Base-by-base conservation (phyloP, 2,329 filamentous ascomycete genomes). In the Cladosporium cucumerinum region DNA sequence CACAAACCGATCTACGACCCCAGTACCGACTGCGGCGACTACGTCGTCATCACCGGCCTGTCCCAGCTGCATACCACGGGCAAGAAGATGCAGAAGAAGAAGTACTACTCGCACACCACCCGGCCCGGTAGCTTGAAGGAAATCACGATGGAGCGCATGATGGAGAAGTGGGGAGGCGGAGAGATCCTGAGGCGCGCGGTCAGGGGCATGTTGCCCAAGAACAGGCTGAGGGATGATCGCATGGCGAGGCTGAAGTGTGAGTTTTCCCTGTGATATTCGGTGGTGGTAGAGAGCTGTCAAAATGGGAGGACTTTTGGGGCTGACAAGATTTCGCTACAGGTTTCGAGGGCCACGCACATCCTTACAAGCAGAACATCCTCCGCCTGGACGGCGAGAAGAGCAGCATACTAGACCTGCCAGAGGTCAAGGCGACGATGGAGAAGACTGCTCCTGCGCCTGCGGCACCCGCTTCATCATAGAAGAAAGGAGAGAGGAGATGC, bases 1-100 rank as follows among this genome's bases (percentile, higher is more conserved):
- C 90, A 99, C 85, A 99, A 99, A 82, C 95, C 95, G 25, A 97
- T 95, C 78, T 99, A 88, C 82, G 92, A 98, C 80, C 95, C 95
- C 1, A 97, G 93, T 25, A 97, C 93, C 67, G 95, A 99, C 84
- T 98, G 95, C 84, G 95, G 95, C 72, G 95, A 99, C 86, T 99
- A 99, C 79, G 93, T 99, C 14, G 94, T 99, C 0, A 93, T 95
- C 60, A 92, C 92, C 43, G 89, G 93, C 78, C 98, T 95, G 82
- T 86, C 90, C 48, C 88, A 94, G 57, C 84, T 99, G 58, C 88
- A 93, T 81, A 89, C 88, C 1, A 98, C 95, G 8, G 95, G 95
- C 70, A 91, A 91, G 77, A 99, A 99, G 83, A 90, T 88, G 77
- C 89, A 87, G 80, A 92, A 96, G 82, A 99, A 99, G 84, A 89